Conservation (phyloP, 345 rosid genomes). For the thale cress (Arabidopsis thaliana) region DNA sequence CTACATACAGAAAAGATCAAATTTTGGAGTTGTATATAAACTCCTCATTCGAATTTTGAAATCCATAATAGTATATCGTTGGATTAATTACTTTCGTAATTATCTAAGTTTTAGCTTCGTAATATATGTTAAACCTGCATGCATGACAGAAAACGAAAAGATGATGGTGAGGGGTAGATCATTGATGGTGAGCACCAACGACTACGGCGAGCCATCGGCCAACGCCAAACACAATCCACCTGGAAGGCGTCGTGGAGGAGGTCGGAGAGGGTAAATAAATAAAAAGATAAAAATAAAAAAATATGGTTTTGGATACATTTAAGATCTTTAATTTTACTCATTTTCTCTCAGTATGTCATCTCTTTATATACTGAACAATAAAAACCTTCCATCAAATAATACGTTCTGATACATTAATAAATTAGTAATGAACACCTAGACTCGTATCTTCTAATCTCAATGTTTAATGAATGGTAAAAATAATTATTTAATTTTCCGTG, state of each 20-base stretch:
- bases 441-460: too few relatives aligned
- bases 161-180: slow-evolving; percentile 50
- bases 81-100: not conserved
- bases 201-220: slow-evolving; percentile 59
- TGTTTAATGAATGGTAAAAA: too few relatives aligned
- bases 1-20: slow-evolving; percentile 4
- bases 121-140: not conserved
- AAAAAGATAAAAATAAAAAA: not conserved
- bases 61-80: not conserved
- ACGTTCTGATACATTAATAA: too few relatives aligned
- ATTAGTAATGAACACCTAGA: too few relatives aligned
- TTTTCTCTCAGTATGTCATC: slow-evolving; percentile 1
- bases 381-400: too few relatives aligned
- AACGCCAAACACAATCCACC: slow-evolving; percentile 70
- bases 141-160: slow-evolving; percentile 42
- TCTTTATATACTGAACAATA: too few relatives aligned
- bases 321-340: not conserved
- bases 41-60: not conserved
- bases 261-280: slow-evolving; percentile 41
- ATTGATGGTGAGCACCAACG: slow-evolving; percentile 52
- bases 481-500: too few relatives aligned
- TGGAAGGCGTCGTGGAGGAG: slow-evolving; percentile 36
- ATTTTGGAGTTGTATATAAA: not conserved
- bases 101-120: not conserved
- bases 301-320: slow-evolving; percentile 25